phyloP scores from a whole-genome alignment of 179 eudicot genomes.

The Corrigiola litoralis region DNA sequence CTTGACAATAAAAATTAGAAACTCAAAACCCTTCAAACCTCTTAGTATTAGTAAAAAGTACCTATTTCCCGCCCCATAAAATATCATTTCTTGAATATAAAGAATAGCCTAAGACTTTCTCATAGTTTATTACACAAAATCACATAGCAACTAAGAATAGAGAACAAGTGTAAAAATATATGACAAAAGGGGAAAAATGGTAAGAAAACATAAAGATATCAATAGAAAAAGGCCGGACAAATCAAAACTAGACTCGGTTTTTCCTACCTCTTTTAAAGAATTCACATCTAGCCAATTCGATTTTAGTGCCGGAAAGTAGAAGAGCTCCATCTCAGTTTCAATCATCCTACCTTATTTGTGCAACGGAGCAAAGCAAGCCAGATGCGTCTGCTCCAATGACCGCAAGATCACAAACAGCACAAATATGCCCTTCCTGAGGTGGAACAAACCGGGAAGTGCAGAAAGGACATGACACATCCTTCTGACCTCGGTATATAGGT shows the following conservation, averaged over 20 bases:
- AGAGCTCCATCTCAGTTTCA: neutral
- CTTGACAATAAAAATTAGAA: slow-evolving; percentile 6
- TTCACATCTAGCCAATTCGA: slow-evolving; percentile 13
- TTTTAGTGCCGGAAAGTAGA: slow-evolving; percentile 1
- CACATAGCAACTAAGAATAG: slow-evolving; percentile 15
- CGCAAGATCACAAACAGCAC: slow-evolving; percentile 81
- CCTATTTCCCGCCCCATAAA: slow-evolving; percentile 15
- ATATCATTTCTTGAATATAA: slow-evolving; percentile 18
- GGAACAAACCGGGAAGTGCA: slow-evolving; percentile 75
- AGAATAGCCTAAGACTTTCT: slow-evolving; percentile 24
- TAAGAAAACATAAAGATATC: neutral
- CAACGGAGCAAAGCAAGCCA: slow-evolving; percentile 76
- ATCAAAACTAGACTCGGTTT: slow-evolving; percentile 18
- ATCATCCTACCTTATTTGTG: slow-evolving; percentile 54
- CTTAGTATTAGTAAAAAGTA: slow-evolving; percentile 8
- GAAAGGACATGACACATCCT: slow-evolving; percentile 72
- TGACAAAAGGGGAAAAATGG: neutral
- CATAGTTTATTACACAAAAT: slow-evolving; percentile 23
- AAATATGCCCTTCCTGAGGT: slow-evolving; percentile 64
- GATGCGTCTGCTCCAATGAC: slow-evolving; percentile 84
- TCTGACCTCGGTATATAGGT: slow-evolving; percentile 86
- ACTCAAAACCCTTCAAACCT: slow-evolving; percentile 13
- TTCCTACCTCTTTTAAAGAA: slow-evolving; percentile 22
- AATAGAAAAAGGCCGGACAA: slow-evolving; percentile 5
- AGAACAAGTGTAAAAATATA: slow-evolving; percentile 9